phyloP scores from a whole-genome alignment of 139 green algal genomes.

The Picochlorum sp. region DNA sequence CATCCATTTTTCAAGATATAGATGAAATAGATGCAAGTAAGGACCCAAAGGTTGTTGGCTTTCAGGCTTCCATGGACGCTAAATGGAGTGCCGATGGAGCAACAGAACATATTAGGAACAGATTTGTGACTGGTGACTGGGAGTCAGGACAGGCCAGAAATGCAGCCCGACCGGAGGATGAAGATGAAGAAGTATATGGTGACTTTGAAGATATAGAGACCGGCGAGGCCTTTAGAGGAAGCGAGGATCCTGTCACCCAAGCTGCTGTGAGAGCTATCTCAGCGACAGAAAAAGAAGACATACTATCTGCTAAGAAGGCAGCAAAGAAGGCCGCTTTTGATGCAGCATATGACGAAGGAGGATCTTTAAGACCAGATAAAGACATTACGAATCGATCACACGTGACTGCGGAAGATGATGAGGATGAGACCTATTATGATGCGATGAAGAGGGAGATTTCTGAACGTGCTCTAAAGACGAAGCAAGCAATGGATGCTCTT shows the following conservation, averaged over 20 bases:
- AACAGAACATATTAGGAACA: constrained; percentile 49
- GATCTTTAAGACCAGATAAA: not conserved
- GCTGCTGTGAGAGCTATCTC: constrained; percentile 28
- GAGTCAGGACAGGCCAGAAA: constrained; percentile 50
- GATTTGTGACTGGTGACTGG: constrained; percentile 46
- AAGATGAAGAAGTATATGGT: constrained; percentile 24
- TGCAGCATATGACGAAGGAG: constrained; percentile 40
- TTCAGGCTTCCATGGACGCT: not conserved
- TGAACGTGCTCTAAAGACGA: constrained; percentile 38
- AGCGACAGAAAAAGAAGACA: constrained; percentile 27
- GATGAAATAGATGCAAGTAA: constrained; percentile 17
- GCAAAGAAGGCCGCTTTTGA: constrained; percentile 80
- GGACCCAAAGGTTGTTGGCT: not conserved
- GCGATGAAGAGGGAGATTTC: constrained; percentile 79
- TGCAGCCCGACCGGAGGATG: constrained; percentile 29
- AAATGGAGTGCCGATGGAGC: constrained; percentile 24
- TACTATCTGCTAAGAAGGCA: constrained; percentile 39
- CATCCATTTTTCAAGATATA: constrained; percentile 1
- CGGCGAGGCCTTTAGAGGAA: constrained; percentile 25
- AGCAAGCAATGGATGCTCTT: constrained; percentile 62
- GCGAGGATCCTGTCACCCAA: constrained; percentile 34
- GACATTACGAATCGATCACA: too few relatives aligned
- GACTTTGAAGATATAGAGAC: constrained; percentile 95
- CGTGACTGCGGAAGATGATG: constrained; percentile 30
- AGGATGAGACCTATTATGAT: constrained; percentile 78